Evolutionary conservation across 257 asterid species (phyloP).

Genomic region (Apocynum venetum): DNA sequence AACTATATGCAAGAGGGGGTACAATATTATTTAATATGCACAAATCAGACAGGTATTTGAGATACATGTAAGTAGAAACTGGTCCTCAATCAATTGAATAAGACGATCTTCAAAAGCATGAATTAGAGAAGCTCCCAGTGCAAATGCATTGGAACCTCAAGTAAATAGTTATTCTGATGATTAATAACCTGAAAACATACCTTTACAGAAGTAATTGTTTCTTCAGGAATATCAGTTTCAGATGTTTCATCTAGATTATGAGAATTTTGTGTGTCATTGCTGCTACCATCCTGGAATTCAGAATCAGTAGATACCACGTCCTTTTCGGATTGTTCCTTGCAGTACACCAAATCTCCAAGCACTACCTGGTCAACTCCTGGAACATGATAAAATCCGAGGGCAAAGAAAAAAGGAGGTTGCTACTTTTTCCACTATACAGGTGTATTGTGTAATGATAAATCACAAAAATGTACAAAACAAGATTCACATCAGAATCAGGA

Average conservation of each 20-base stretch:
- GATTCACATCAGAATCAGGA: not conserved
- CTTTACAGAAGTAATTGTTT: slow-evolving; percentile 51
- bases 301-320: slow-evolving; percentile 31
- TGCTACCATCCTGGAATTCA: slow-evolving; percentile 42
- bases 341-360: slow-evolving; percentile 85
- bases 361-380: slow-evolving; percentile 64
- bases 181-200: slow-evolving; percentile 28
- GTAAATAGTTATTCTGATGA: not conserved
- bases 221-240: slow-evolving; percentile 51
- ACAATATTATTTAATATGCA: not conserved
- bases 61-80: not conserved
- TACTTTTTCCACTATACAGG: not conserved
- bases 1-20: not conserved
- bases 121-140: not conserved
- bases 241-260: slow-evolving; percentile 47
- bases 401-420: not conserved
- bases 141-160: not conserved
- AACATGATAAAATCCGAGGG: slow-evolving; percentile 16
- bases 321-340: slow-evolving; percentile 52
- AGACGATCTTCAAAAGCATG: not conserved
- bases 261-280: slow-evolving; percentile 33
- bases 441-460: not conserved
- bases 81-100: not conserved
- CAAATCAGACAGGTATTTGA: not conserved
- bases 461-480: not conserved